Evolutionary conservation across 2,329 filamentous ascomycete species (phyloP).

Genomic region (Fusarium globosum): DNA sequence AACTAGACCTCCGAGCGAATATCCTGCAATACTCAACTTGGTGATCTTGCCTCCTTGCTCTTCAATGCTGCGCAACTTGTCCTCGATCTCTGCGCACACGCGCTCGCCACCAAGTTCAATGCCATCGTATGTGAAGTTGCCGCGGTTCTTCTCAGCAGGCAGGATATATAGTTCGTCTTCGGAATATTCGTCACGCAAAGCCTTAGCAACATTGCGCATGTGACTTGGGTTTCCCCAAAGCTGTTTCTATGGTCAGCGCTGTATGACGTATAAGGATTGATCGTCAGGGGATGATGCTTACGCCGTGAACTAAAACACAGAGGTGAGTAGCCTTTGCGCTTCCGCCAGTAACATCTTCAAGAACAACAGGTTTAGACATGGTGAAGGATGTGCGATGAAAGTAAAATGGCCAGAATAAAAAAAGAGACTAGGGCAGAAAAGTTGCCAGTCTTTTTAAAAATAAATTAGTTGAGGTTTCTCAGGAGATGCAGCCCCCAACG

Average conservation of each 20-base stretch:
- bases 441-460: conserved; percentile 4
- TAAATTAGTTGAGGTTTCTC: conserved; percentile 35
- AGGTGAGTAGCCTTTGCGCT: conserved; percentile 73
- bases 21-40: conserved; percentile 88
- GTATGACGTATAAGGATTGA: conserved; percentile 25
- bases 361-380: conserved; percentile 31
- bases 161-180: conserved; percentile 76
- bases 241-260: conserved; percentile 51
- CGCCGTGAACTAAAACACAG: conserved; percentile 81
- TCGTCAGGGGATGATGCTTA: conserved; percentile 55
- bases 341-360: conserved; percentile 59
- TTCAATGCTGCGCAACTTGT: conserved; percentile 67
- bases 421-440: background rate
- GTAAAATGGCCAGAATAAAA: background rate
- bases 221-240: conserved; percentile 85
- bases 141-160: conserved; percentile 77
- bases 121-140: conserved; percentile 77
- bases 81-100: conserved; percentile 74
- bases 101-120: conserved; percentile 76
- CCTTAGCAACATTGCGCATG: conserved; percentile 74
- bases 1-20: conserved; percentile 89
- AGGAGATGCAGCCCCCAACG: conserved; percentile 38
- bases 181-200: conserved; percentile 69
- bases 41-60: conserved; percentile 75
- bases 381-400: conserved; percentile 29